Evolutionary conservation across 2,329 filamentous ascomycete genomes (phyloP), one percentile per base, ranked within the genome.

Genomic region (Exophiala alcalophila): DNA sequence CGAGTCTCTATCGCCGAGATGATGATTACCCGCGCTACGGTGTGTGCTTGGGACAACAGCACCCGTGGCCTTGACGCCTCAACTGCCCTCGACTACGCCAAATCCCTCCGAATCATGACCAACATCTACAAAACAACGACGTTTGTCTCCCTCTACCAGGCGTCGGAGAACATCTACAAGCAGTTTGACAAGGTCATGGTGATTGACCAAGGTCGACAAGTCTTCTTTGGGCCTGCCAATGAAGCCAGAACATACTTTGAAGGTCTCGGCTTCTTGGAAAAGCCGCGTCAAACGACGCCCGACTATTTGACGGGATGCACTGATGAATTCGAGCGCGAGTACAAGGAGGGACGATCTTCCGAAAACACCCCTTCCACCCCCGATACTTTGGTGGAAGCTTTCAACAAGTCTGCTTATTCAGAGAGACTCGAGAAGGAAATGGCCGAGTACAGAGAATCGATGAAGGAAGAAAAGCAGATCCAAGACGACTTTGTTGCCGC

Each of bases 111-210:
- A 2, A 81, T 89, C 27, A 76, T 91, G 69, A 92, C 87, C 15
- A 84, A 92, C 61, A 78, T 92, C 40, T 89, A 89, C 73, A 80
- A 84, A 61, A 88, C 83, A 0, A 86, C 84, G 2, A 92, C 87
- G 0, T 90, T 92, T 48, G 86, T 94, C 1, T 88, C 87, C 0
- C 70, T 94, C 0, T 94, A 94, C 62, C 87, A 94, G 60, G 86
- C 86, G 0, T 88, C 83, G 0, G 85, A 92, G 64, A 88, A 80
- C 56, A 87, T 91, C 49, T 90, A 86, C 66, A 73, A 73, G 15
- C 78, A 81, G 23, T 90, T 91, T 49, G 86, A 94, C 69, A 92
- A 91, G 63, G 86, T 92, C 9, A 69, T 94, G 57, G 83, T 90
- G 24, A 85, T 92, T 41, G 84, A 90, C 49, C 76, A 78, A 27